These are phyloP conservation scores for Aureobasidium vineae DNA, from an alignment of 2,329 filamentous ascomycete genomes.

Conservation along the genomic window DNA sequence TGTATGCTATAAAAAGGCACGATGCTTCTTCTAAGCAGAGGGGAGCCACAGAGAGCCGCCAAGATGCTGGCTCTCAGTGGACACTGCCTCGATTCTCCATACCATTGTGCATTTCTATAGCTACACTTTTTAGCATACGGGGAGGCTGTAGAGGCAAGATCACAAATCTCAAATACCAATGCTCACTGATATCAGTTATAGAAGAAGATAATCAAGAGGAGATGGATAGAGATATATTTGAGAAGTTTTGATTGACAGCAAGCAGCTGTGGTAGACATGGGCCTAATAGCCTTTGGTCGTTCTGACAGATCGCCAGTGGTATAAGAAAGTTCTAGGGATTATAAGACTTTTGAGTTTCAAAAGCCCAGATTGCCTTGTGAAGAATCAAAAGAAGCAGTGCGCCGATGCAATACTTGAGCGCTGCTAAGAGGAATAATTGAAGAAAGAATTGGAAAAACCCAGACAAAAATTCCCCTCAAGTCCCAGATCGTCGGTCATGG, in stretches of 20 bases:
- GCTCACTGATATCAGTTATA: neutral
- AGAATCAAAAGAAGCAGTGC: conserved; percentile 2
- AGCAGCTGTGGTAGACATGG: neutral
- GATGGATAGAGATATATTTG: neutral
- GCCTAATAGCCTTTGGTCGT: conserved; percentile 6
- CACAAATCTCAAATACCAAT: neutral
- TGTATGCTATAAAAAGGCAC: no score
- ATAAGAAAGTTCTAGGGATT: conserved; percentile 17
- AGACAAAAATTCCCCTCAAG: conserved; percentile 7
- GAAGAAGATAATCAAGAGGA: neutral
- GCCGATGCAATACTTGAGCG: conserved; percentile 5
- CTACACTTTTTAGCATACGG: no score
- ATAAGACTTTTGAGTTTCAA: neutral
- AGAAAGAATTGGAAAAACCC: neutral
- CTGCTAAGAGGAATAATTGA: conserved; percentile 15
- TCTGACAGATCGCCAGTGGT: conserved; percentile 5
- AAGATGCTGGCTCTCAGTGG: no score
- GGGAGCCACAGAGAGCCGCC: no score
- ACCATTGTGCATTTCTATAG: no score
- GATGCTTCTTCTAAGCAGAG: no score
- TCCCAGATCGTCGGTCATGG: conserved; percentile 24
- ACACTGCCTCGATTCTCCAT: no score
- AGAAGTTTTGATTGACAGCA: conserved; percentile 3
- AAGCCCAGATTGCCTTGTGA: neutral
- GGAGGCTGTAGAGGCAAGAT: no score